Conservation (phyloP, 148 eudicot species). For the Euryodendron excelsum region DNA sequence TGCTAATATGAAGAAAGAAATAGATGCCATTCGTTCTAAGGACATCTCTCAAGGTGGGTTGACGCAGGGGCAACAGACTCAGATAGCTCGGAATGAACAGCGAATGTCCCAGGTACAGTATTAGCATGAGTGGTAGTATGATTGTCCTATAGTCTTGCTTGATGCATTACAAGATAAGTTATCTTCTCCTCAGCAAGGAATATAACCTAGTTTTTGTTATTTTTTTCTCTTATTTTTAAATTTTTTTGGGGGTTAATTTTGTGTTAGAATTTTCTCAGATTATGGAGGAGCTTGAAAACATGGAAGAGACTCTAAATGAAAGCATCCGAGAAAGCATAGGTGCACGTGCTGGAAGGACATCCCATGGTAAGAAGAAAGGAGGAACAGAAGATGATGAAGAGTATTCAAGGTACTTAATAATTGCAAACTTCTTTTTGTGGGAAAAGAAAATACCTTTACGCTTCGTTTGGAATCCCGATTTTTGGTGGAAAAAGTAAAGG, state of each 20-base stretch:
- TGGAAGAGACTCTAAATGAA: constrained; percentile 97
- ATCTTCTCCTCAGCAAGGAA: neutral
- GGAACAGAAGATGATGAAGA: constrained; percentile 67
- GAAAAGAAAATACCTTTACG: neutral
- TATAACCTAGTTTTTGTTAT: neutral
- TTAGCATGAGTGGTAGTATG: neutral
- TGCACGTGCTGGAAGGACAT: constrained; percentile 59
- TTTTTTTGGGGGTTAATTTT: too few relatives aligned
- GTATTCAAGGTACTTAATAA: constrained; percentile 50
- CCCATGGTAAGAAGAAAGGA: constrained; percentile 53
- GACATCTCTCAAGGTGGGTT: constrained; percentile 99
- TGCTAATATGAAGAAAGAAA: constrained; percentile 98
- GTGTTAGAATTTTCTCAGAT: constrained; percentile 32
- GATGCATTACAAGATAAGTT: neutral
- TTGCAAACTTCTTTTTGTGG: neutral
- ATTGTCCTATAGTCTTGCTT: neutral
- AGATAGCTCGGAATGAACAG: constrained; percentile 98
- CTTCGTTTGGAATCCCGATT: too few relatives aligned
- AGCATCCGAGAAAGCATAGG: constrained; percentile 92
- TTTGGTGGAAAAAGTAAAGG: too few relatives aligned
- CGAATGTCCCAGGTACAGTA: constrained; percentile 79
- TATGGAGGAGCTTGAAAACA: constrained; percentile 93
- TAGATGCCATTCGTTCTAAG: constrained; percentile 92
- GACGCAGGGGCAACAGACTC: constrained; percentile 99
- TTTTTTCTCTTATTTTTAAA: too few relatives aligned